Base-by-base conservation (phyloP, 129 eudicot species). In the Saussurea involucrata region DNA sequence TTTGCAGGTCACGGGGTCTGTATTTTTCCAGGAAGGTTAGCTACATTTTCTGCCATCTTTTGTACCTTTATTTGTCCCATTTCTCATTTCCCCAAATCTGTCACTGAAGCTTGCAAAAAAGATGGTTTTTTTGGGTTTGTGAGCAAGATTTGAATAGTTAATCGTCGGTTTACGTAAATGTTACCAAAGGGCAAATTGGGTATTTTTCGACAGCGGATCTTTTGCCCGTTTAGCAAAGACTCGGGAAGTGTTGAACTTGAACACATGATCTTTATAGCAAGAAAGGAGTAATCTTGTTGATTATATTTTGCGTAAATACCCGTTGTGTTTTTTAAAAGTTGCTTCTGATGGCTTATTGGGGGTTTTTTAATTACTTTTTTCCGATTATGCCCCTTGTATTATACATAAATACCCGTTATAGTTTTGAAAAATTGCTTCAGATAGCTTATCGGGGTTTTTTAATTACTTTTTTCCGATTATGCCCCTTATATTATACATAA, bases 1-100 rank as follows among this genome's bases (percentile, higher is more conserved):
- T 90, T 61, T 90, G 87, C 89, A 95, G 99, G 99, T 92, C 96
- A 89, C 87, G 99, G 92, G 94, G 82, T 69, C 58, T 95, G 99
- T 87, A 69, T 89, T 74, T 95, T 89, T 89, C 97, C 99, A 79
- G 97, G 99, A 87, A 95, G 99, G 97, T 95, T 67, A 81, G 94
- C 85, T 80, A 42, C 75, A 22, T 69, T 81, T 72, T 57, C 70
- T 77, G 72, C 74, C 58, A 75, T 60, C 73, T 75, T 24, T 65
- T 33, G 83, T 85, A 71, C 84, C 66, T 37, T 77, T 72, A 58
- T 79, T 78, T 86, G 83, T 88, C 90, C 29, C 67, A 72, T 63
- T 71, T 79, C 74, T 49, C 80, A 33, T 66, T 76, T 76, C 85
- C 86, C 83, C 3, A 76, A 49, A 8, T 79, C 24, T 53, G n/a